Evolutionary conservation across 352 stramenopile species (phyloP), one percentile per base, ranked within the genome.

Genomic region (Pythium periplocum): DNA sequence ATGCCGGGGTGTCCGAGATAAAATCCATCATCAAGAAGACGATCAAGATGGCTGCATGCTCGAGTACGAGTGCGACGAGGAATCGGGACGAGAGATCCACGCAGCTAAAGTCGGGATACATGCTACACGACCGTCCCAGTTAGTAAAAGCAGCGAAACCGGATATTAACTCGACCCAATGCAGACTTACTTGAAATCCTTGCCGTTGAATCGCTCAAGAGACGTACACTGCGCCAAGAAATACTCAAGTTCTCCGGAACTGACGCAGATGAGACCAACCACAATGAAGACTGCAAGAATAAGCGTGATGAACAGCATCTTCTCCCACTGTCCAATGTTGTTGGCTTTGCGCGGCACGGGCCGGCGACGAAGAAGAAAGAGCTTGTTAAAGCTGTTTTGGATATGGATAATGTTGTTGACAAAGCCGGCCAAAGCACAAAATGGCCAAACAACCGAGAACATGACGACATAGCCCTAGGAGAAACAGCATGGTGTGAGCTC

Each of bases 381-480:
- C 45, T 91, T 94, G 64, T 85, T 78, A 62, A 91, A 93, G 33
- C 78, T 81, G 45, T 93, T 93, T 45, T 82, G 78, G 53, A 93
- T 90, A 45, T 93, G 83, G 35, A 93, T 68, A 9, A 83, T 53
- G 51, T 93, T 93, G 71, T 93, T 93, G 31, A 69, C 75, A 30
- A 93, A 64, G 4, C 75, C 83, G 6, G 79, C 79, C 35, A 94
- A 67, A 8, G 78, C 79, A 45, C 83, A 94, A 51, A 94, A 92
- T 35, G 83, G 83, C 83, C 81, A 94, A 39, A 94, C 79, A 31
- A 90, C 78, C 1, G 83, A 94, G 62, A 94, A 92, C 83, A 94
- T 94, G 30, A 93, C 83, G 17, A 93, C 78, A 43, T 90, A 93
- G 66, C 83, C 83, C 83, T 93, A 55, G 3, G 36, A 31, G 26